Percentiles rank a stretch among this genome's conserved stretches.
phyloP scores from a whole-genome alignment of 2,329 filamentous ascomycete genomes.

The Westerdykella aurantiaca region DNA sequence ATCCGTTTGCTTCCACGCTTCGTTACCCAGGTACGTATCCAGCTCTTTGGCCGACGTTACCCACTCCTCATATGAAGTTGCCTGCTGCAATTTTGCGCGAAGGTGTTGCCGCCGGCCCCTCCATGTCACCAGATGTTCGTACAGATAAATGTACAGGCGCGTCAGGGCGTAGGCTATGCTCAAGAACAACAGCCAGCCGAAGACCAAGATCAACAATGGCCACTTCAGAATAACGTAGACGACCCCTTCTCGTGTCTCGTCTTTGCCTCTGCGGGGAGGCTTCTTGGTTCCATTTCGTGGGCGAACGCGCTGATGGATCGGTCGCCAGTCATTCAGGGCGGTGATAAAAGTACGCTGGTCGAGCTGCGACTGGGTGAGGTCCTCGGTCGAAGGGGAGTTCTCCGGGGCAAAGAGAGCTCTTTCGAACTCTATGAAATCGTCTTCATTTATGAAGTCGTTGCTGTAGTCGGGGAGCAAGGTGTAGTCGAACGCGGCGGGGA shows the following conservation, averaged over 20 bases:
- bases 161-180: slow-evolving; percentile 72
- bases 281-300: slow-evolving; percentile 36
- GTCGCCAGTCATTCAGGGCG: slow-evolving; percentile 93
- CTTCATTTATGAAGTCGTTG: slow-evolving; percentile 66
- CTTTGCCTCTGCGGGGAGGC: slow-evolving; percentile 52
- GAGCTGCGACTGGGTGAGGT: slow-evolving; percentile 44
- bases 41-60: slow-evolving; percentile 69
- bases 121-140: slow-evolving; percentile 91
- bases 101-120: slow-evolving; percentile 69
- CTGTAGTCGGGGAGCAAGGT: slow-evolving; percentile 71
- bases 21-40: slow-evolving; percentile 74
- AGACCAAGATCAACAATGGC: slow-evolving; percentile 76
- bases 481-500: slow-evolving; percentile 60
- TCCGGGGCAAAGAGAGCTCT: slow-evolving; percentile 78
- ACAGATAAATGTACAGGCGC: slow-evolving; percentile 81
- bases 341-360: slow-evolving; percentile 60
- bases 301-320: slow-evolving; percentile 67
- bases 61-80: slow-evolving; percentile 78
- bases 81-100: slow-evolving; percentile 63
- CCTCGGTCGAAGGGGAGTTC: slow-evolving; percentile 57
- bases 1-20: slow-evolving; percentile 70
- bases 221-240: slow-evolving; percentile 87
- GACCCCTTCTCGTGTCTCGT: slow-evolving; percentile 92
- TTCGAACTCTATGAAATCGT: slow-evolving; percentile 72
- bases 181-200: slow-evolving; percentile 72